phyloP scores from a whole-genome alignment of 208 protist species.

The Trypanosoma melophagium region DNA sequence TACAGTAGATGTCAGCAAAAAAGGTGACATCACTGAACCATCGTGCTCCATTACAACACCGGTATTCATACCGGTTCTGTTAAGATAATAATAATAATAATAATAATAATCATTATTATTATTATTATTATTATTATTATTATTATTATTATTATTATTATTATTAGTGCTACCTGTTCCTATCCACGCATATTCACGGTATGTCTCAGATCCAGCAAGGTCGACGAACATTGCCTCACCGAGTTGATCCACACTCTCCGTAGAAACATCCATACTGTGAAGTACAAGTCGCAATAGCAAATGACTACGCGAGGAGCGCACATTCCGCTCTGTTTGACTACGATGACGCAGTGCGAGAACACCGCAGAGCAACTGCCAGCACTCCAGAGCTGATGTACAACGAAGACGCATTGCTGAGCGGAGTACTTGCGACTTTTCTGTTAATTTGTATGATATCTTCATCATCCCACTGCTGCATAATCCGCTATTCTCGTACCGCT shows the following conservation, averaged over 20 bases:
- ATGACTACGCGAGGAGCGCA: constrained; percentile 25
- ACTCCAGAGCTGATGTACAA: constrained; percentile 32
- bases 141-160: constrained; percentile 6
- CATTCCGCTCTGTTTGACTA: constrained; percentile 49
- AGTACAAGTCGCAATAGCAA: constrained; percentile 25
- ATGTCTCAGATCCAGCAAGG: constrained; percentile 69
- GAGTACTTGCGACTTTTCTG: constrained; percentile 53
- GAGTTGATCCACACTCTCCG: not conserved
- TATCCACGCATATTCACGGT: constrained; percentile 20
- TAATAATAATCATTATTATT: not conserved
- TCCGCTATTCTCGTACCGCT: not conserved
- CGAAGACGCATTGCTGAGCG: constrained; percentile 36
- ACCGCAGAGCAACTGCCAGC: constrained; percentile 33
- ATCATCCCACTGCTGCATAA: not conserved
- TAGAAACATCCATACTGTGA: constrained; percentile 4
- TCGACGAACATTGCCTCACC: constrained; percentile 63
- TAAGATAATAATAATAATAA: no score
- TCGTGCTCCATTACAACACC: no score
- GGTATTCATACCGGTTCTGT: no score
- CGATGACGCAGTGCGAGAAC: constrained; percentile 41
- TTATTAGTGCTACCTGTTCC: not conserved
- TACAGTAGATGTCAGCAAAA: no score
- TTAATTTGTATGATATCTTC: constrained; percentile 42
- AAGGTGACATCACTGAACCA: no score
- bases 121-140: constrained; percentile 7